Evolutionary conservation across 345 rosid species (phyloP).

Genomic region (Salix caprea): DNA sequence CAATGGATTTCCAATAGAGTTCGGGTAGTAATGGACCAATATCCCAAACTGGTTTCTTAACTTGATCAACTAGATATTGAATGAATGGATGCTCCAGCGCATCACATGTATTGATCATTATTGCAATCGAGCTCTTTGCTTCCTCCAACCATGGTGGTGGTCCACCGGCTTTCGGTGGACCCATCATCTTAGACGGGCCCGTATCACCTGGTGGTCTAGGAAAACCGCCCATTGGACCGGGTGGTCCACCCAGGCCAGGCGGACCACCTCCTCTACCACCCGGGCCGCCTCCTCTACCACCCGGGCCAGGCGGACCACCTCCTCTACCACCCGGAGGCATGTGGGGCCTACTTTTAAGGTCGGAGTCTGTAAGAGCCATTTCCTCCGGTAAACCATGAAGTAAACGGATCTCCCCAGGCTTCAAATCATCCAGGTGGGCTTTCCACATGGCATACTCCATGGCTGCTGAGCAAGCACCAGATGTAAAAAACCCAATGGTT

Average conservation of each 20-base stretch:
- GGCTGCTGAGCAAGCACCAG: slow-evolving; percentile 32
- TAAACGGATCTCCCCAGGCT: slow-evolving; percentile 27
- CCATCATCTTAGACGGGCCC: slow-evolving; percentile 9
- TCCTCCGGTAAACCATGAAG: slow-evolving; percentile 33
- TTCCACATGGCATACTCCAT: slow-evolving; percentile 31
- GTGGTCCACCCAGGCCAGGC: neutral
- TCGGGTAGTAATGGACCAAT: slow-evolving; percentile 44
- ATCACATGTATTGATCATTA: slow-evolving; percentile 38
- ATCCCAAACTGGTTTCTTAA: slow-evolving; percentile 40
- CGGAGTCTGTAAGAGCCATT: slow-evolving; percentile 25
- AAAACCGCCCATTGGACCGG: neutral
- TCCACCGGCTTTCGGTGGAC: slow-evolving; percentile 32
- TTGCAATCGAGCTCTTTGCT: slow-evolving; percentile 12
- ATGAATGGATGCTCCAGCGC: slow-evolving; percentile 35
- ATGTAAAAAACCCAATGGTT: slow-evolving; percentile 25
- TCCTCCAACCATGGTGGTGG: slow-evolving; percentile 39
- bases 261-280: neutral
- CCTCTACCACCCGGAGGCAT: neutral
- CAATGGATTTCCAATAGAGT: slow-evolving; percentile 27
- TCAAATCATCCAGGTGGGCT: slow-evolving; percentile 10
- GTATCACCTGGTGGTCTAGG: neutral
- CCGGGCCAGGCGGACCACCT: neutral
- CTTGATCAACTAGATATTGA: slow-evolving; percentile 17
- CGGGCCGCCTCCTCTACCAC: neutral
- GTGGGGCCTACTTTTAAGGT: slow-evolving; percentile 18